Percentiles rank a stretch among this genome's conserved stretches.
Evolutionary conservation across 805 yeast genomes (phyloP).

Genomic region (Phaffomyces thermotolerans): DNA sequence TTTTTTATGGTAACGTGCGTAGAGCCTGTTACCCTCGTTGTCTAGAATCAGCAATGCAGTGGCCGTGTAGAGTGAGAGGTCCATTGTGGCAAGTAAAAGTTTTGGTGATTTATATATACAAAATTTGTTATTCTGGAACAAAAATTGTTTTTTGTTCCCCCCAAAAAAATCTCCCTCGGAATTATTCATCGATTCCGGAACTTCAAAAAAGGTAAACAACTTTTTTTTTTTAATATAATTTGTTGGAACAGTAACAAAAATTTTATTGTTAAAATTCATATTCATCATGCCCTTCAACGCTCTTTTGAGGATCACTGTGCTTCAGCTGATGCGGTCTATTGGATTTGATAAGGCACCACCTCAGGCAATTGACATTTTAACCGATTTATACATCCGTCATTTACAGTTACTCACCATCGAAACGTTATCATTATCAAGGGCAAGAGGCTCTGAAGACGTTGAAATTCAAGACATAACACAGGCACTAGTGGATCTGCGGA

Average conservation of each 20-base stretch:
- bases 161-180: no score
- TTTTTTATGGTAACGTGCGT: conserved; percentile 75
- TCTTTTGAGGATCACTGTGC: conserved; percentile 1
- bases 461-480: conserved; percentile 62
- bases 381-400: conserved; percentile 68
- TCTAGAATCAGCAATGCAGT: conserved; percentile 78
- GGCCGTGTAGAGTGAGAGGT: conserved; percentile 70
- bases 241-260: no score
- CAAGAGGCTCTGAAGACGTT: conserved; percentile 40
- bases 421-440: conserved; percentile 34
- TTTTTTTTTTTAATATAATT: no score
- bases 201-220: not conserved
- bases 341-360: conserved; percentile 83
- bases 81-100: conserved; percentile 7
- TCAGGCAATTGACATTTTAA: conserved; percentile 61
- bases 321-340: conserved; percentile 56
- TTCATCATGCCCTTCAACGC: not conserved
- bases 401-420: conserved; percentile 46
- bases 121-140: no score
- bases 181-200: no score
- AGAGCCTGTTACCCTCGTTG: conserved; percentile 69
- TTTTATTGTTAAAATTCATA: no score
- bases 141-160: no score
- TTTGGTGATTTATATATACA: not conserved
- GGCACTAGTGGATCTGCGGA: conserved; percentile 57